Percentiles rank a stretch among this genome's conserved stretches.
Conservation (phyloP, 306 rosid species). For the Lablab purpureus region DNA sequence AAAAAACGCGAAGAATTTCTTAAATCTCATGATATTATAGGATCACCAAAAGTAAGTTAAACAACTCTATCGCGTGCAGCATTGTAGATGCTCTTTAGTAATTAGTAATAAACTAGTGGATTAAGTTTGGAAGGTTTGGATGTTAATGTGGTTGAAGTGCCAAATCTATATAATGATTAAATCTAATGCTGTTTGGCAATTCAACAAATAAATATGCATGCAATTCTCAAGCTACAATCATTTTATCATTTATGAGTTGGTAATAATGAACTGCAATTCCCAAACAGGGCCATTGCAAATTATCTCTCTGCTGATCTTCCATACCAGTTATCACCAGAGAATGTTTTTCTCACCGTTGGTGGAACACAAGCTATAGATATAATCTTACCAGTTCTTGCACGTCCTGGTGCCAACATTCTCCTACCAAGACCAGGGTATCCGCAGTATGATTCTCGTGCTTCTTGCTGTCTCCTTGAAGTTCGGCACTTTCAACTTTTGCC, state of each 20-base stretch:
- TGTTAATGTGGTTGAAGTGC: neutral
- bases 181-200: neutral
- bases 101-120: neutral
- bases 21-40: neutral
- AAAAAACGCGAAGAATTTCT: neutral
- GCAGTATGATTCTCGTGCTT: constrained; percentile 59
- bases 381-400: constrained; percentile 60
- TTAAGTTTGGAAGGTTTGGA: neutral
- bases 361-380: constrained; percentile 74
- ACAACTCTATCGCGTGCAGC: neutral
- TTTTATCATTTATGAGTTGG: neutral
- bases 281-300: constrained; percentile 58
- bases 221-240: neutral
- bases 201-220: neutral
- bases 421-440: constrained; percentile 79
- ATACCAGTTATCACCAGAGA: constrained; percentile 45
- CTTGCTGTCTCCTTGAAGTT: constrained; percentile 58
- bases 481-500: constrained; percentile 70
- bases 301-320: constrained; percentile 55
- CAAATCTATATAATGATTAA: neutral
- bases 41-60: neutral
- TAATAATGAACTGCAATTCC: neutral
- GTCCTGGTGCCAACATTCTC: constrained; percentile 73
- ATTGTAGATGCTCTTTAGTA: neutral
- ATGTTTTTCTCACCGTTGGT: constrained; percentile 63